Conservation (phyloP, 148 eudicot species). For the Persicaria tinctoria region DNA sequence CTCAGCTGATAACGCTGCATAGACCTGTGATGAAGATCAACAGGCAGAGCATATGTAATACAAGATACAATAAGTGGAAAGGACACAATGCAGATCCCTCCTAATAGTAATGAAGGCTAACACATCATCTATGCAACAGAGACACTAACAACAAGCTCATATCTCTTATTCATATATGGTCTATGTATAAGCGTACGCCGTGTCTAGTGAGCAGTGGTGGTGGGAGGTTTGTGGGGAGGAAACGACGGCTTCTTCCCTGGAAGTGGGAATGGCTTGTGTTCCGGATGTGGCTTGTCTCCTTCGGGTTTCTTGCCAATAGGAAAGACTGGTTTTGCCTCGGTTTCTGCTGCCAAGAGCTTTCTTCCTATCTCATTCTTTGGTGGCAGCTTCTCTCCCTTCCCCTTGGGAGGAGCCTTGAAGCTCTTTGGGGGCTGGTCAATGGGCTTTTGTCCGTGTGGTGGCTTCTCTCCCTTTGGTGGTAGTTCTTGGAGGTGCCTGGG, state of each 20-base stretch:
- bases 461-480: background rate
- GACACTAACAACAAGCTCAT: background rate
- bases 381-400: conserved; percentile 4
- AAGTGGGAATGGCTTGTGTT: background rate
- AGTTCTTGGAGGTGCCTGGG: background rate
- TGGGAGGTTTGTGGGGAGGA: conserved; percentile 3
- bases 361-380: conserved; percentile 1
- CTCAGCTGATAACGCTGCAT: background rate
- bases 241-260: background rate
- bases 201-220: conserved; percentile 7
- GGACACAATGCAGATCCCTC: background rate
- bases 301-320: conserved; percentile 4
- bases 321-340: background rate
- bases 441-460: background rate
- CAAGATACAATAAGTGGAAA: background rate
- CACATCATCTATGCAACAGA: background rate
- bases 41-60: background rate
- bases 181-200: background rate
- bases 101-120: background rate
- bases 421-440: background rate
- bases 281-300: background rate
- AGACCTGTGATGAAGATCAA: conserved; percentile 1
- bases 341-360: background rate
- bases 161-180: conserved; percentile 3
- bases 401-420: background rate